Base-by-base conservation (phyloP, 1,139 yeast genomes). In the Zygoascus sp. region DNA sequence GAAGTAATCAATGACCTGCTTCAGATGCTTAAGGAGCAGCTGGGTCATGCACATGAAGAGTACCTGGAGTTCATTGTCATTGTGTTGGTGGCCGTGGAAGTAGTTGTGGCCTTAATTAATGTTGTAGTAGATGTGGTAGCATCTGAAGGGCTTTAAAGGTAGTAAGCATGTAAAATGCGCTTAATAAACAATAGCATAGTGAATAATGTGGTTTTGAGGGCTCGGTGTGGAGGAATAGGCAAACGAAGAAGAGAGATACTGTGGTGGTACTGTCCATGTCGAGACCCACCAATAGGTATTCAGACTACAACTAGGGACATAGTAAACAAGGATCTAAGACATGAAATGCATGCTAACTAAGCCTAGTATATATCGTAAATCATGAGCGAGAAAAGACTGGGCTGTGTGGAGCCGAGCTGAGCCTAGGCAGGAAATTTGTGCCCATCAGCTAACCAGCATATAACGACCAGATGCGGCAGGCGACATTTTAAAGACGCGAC, bases 1-100 rank as follows among this genome's bases (percentile, higher is more conserved):
- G 97, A 92, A 61, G 97, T 92, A 15, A 88, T 92, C 48, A 82
- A 95, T 4, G 98, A 92, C 66, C 74, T 92, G 58, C 70, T 92
- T 53, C 96, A 88, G 63, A 90, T 92, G 97, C 76, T 92, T 59
- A 92, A 92, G 64, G 98, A 92, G 62, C 98, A 92, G 66, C 74
- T 92, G 59, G 96, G 97, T 1, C 97, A 90, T 64, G 83, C 94
- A 8, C 73, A 70, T 38, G 74, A 90, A 64, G 97, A 92, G 66
- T 89, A 89, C 57, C 74, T 92, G 54, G 98, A 92, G 64, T 83
- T 88, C 58, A 85, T 92, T 43, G 97, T 92, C 30, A 90, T 92
- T 51, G 81, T 90, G n/a, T 71, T 92, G 48, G 95, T 92, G 53
- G 96, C 92, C 1, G 94, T 88, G 5, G 96, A 90, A 66, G 95